These are phyloP conservation scores for Podospora bellae-mahoneyi DNA, from an alignment of 495 filamentous ascomycete species.

Conservation along the genomic window DNA sequence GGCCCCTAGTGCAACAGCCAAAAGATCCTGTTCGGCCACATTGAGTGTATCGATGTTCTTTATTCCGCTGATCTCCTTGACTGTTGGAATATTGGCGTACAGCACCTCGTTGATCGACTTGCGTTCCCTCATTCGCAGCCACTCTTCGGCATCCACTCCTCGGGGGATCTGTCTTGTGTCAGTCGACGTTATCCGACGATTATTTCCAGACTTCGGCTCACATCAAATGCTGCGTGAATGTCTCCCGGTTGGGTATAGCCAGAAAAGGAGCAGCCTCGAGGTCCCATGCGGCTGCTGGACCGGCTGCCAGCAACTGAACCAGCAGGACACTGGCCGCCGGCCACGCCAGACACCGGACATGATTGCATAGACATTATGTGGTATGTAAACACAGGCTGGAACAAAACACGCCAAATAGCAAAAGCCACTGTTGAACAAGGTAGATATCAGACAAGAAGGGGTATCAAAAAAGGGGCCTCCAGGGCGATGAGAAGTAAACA, in stretches of 20 bases:
- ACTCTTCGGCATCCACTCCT: constrained; percentile 38
- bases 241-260: constrained; percentile 36
- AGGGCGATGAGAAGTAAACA: background rate
- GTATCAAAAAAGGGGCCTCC: background rate
- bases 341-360: constrained; percentile 31
- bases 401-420: background rate
- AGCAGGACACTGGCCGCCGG: constrained; percentile 26
- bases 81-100: constrained; percentile 34
- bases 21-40: constrained; percentile 43
- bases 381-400: too few species aligned
- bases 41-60: constrained; percentile 45
- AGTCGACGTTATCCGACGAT: background rate
- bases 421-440: background rate
- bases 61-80: constrained; percentile 31
- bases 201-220: constrained; percentile 15
- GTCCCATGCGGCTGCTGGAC: constrained; percentile 31
- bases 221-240: constrained; percentile 40
- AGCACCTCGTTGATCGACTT: constrained; percentile 42
- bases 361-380: constrained; percentile 4
- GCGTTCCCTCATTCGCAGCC: constrained; percentile 36
- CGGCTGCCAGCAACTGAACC: constrained; percentile 27
- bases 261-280: constrained; percentile 36
- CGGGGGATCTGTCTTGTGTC: constrained; percentile 30
- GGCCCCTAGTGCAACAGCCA: constrained; percentile 50
- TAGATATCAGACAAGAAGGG: background rate